phyloP scores from a whole-genome alignment of 768 basidiomycete species.

The Suillus clintonianus region DNA sequence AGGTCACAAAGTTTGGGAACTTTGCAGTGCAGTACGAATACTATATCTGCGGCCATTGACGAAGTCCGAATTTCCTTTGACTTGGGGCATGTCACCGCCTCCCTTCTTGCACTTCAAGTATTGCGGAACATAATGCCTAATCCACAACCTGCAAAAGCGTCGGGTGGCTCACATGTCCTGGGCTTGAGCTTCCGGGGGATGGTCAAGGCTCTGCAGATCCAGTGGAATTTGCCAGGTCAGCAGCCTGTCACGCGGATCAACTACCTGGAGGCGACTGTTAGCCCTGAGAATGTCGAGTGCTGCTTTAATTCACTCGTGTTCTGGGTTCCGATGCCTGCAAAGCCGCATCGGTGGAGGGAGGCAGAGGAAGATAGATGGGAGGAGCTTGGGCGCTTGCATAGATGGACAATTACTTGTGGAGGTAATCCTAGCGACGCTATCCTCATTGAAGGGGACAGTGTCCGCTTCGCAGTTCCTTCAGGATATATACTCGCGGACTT shows the following conservation, averaged over 20 bases:
- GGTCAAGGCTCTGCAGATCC: conserved; percentile 49
- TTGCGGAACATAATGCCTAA: conserved; percentile 43
- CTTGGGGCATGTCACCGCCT: conserved; percentile 69
- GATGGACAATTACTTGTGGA: conserved; percentile 45
- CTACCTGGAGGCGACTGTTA: conserved; percentile 21
- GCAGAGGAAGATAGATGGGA: conserved; percentile 61
- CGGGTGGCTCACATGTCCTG: conserved; percentile 7
- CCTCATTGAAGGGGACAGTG: conserved; percentile 58
- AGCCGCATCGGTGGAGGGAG: conserved; percentile 37
- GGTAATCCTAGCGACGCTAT: conserved; percentile 40
- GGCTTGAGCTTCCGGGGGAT: conserved; percentile 28
- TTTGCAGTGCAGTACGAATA: conserved; percentile 30
- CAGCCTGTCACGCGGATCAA: conserved; percentile 42
- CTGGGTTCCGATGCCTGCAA: conserved; percentile 57
- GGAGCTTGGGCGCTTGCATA: conserved; percentile 64
- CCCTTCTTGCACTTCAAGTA: conserved; percentile 52
- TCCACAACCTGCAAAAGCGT: background rate
- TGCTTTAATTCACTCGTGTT: conserved; percentile 46
- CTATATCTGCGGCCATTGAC: conserved; percentile 52
- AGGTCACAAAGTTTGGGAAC: conserved; percentile 9
- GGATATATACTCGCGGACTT: conserved; percentile 77
- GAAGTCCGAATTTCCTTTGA: conserved; percentile 54
- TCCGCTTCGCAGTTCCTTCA: conserved; percentile 77
- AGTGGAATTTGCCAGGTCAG: conserved; percentile 50
- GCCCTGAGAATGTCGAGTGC: conserved; percentile 25